A percentile compares a stretch with the other conserved stretches of the same genome.
Conservation (phyloP, 2,329 filamentous ascomycete genomes). For the Fusarium protoensiforme region DNA sequence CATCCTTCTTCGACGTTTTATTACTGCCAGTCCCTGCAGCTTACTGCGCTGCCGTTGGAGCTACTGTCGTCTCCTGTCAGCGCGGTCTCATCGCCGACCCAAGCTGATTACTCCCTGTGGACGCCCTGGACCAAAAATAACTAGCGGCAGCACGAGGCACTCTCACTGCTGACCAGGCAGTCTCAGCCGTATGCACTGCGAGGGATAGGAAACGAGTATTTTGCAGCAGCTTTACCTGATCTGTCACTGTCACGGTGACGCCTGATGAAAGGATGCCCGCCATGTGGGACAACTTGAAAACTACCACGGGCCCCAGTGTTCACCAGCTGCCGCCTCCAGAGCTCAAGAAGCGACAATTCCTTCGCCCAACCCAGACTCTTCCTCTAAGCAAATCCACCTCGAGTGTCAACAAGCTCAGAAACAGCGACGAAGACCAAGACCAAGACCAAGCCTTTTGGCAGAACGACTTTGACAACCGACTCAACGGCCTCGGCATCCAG, state of each 20-base stretch:
- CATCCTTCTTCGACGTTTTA: neutral
- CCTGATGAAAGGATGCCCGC: slow-evolving; percentile 37
- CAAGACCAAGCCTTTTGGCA: slow-evolving; percentile 31
- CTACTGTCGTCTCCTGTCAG: slow-evolving; percentile 26
- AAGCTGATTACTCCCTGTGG: slow-evolving; percentile 9
- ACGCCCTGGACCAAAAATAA: slow-evolving; percentile 38
- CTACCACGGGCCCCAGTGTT: slow-evolving; percentile 32
- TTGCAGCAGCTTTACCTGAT: slow-evolving; percentile 14
- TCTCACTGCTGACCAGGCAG: slow-evolving; percentile 5
- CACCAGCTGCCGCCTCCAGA: slow-evolving; percentile 39
- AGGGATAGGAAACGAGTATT: neutral
- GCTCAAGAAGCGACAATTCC: slow-evolving; percentile 43
- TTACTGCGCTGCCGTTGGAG: slow-evolving; percentile 2
- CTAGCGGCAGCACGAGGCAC: slow-evolving; percentile 30
- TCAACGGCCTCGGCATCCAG: slow-evolving; percentile 45
- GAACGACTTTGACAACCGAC: slow-evolving; percentile 41
- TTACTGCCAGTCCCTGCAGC: neutral
- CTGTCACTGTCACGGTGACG: slow-evolving; percentile 9
- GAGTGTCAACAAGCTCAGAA: slow-evolving; percentile 22
- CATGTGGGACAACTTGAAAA: slow-evolving; percentile 43
- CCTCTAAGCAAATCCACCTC: slow-evolving; percentile 28
- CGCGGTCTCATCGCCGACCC: slow-evolving; percentile 24
- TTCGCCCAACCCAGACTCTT: slow-evolving; percentile 31
- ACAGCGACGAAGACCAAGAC: slow-evolving; percentile 15
- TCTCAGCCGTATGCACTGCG: slow-evolving; percentile 1